These are phyloP conservation scores for Trichoderma breve DNA, from an alignment of 2,329 filamentous ascomycete genomes.

Conservation along the genomic window DNA sequence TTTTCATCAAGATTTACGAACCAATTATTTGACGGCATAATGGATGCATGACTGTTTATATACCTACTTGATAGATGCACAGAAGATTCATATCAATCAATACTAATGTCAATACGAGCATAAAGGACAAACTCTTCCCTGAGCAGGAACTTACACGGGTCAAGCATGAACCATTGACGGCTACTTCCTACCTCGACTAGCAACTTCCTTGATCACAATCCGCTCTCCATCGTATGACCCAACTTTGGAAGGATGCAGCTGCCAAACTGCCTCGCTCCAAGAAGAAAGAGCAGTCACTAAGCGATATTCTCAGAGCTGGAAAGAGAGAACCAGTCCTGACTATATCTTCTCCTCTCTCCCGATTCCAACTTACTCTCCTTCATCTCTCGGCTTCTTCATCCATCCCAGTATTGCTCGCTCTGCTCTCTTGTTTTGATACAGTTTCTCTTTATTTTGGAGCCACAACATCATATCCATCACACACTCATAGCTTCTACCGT, in stretches of 20 bases:
- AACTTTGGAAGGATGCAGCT: background rate
- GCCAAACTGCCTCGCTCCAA: background rate
- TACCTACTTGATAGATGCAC: background rate
- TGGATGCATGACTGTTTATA: background rate
- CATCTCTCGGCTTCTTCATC: background rate
- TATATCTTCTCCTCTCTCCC: background rate
- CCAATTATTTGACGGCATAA: background rate
- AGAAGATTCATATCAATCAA: background rate
- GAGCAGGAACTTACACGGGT: background rate
- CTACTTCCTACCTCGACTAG: background rate
- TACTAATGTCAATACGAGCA: background rate
- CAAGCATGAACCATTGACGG: background rate
- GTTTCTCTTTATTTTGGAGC: background rate
- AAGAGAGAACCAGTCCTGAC: background rate
- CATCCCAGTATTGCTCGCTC: conserved; percentile 13
- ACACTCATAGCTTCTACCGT: background rate
- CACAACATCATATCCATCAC: conserved; percentile 5
- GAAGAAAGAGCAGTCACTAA: background rate
- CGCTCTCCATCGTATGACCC: background rate
- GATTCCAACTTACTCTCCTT: background rate
- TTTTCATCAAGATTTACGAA: background rate
- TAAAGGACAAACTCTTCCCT: background rate
- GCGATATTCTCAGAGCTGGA: background rate
- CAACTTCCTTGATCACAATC: background rate
- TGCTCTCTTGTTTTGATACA: conserved; percentile 15